Conservation (phyloP, 306 rosid species). For the Cucumis cinereus region DNA sequence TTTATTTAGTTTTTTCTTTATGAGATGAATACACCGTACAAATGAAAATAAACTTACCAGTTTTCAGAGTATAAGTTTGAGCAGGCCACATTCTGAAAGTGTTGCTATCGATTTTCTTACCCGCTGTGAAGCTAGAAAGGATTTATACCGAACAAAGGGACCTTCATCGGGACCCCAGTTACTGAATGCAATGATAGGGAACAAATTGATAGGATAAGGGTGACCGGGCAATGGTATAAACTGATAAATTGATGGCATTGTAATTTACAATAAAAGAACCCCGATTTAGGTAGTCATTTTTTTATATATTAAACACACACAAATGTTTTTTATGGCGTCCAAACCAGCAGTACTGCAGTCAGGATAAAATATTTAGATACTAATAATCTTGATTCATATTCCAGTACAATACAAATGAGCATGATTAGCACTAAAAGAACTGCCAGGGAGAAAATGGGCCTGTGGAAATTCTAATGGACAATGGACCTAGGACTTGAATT, state of each 20-base stretch:
- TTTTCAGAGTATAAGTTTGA: background rate
- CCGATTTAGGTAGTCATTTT: no score
- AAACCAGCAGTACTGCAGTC: background rate
- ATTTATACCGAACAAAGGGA: background rate
- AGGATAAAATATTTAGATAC: background rate
- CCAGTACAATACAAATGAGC: background rate
- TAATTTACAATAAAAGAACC: background rate
- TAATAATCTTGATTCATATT: background rate
- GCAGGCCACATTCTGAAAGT: background rate
- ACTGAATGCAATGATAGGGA: background rate
- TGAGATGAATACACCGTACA: conserved; percentile 16
- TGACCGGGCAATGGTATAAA: background rate
- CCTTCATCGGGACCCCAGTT: background rate
- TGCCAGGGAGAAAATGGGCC: background rate
- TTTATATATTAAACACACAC: no score
- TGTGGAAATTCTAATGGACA: background rate
- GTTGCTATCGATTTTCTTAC: background rate
- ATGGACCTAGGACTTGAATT: background rate
- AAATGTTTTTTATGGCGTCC: background rate
- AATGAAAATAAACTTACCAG: background rate
- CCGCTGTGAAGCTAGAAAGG: background rate
- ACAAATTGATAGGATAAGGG: background rate
- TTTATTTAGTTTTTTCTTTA: background rate
- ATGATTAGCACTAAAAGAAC: background rate
- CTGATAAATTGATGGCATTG: background rate